phyloP scores from a whole-genome alignment of 371 early-diverging fungal species.

The Mortierella sp. region DNA sequence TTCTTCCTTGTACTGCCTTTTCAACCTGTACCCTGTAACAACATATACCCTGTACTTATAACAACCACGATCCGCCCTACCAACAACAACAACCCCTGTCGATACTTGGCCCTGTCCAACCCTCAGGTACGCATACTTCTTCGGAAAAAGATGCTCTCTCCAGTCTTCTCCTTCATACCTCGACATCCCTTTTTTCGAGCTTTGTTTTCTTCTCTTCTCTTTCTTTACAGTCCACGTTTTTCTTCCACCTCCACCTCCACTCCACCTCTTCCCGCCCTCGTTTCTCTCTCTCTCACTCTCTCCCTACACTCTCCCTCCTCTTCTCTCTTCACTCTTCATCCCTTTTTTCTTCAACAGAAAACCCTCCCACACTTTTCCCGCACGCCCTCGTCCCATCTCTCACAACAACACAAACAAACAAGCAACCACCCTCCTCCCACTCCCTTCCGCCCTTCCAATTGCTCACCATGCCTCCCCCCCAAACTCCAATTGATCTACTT shows the following conservation, averaged over 20 bases:
- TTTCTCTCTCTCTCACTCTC: not conserved
- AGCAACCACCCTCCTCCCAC: not conserved
- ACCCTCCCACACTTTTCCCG: not conserved
- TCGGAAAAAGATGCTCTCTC: not conserved
- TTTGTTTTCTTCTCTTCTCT: slow-evolving; percentile 1
- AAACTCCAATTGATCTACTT: slow-evolving; percentile 9
- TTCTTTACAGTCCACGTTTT: slow-evolving; percentile 10
- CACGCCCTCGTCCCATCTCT: not conserved
- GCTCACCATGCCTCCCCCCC: not conserved
- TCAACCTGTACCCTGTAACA: not conserved
- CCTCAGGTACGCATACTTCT: slow-evolving; percentile 13
- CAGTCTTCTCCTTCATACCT: not conserved
- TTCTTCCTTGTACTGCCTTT: not conserved
- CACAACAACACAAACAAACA: slow-evolving; percentile 1
- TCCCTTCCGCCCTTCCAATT: not conserved
- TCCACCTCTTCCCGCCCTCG: not conserved
- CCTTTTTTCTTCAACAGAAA: not conserved
- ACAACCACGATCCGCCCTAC: not conserved
- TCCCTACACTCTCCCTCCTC: not conserved
- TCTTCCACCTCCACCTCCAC: slow-evolving; percentile 10
- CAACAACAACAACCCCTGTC: not conserved
- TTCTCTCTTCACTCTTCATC: not conserved
- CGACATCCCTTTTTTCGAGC: not conserved
- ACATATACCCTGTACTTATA: slow-evolving; percentile 28
- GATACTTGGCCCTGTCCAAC: not conserved